phyloP scores from a whole-genome alignment of 768 basidiomycete genomes.

The Inosperma sp. region DNA sequence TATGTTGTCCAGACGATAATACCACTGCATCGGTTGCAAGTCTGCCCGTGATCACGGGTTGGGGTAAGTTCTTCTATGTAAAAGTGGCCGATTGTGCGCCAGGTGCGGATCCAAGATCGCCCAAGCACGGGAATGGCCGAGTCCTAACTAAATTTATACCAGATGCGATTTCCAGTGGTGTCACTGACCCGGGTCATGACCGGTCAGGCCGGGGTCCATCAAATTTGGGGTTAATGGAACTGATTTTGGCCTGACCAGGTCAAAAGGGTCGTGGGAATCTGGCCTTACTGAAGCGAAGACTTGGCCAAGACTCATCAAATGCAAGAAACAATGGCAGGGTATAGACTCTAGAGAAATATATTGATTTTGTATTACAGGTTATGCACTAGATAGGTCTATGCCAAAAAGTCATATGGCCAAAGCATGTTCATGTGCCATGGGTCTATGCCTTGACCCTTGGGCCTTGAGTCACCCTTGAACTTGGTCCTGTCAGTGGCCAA shows the following conservation, averaged over 20 bases:
- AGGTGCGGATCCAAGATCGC: no score
- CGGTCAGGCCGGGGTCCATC: background rate
- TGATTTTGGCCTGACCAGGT: background rate
- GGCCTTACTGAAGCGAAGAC: background rate
- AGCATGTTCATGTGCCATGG: background rate
- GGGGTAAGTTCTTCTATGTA: no score
- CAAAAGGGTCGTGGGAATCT: background rate
- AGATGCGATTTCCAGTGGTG: no score
- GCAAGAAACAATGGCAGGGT: background rate
- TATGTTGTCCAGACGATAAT: no score
- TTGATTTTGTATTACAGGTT: background rate
- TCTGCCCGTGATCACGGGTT: no score
- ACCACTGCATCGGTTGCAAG: no score
- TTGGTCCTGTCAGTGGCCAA: no score
- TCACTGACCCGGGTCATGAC: background rate
- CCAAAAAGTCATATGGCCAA: background rate
- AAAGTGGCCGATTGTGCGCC: no score
- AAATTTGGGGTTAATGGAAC: background rate
- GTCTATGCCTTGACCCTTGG: no score
- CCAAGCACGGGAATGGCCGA: no score
- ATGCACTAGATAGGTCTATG: background rate
- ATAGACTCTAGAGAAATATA: background rate
- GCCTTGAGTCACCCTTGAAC: no score
- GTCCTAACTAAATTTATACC: no score
- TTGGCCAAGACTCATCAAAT: background rate